These are phyloP conservation scores for Phoma sp. DNA, from an alignment of 2,329 filamentous ascomycete species.

Conservation along the genomic window DNA sequence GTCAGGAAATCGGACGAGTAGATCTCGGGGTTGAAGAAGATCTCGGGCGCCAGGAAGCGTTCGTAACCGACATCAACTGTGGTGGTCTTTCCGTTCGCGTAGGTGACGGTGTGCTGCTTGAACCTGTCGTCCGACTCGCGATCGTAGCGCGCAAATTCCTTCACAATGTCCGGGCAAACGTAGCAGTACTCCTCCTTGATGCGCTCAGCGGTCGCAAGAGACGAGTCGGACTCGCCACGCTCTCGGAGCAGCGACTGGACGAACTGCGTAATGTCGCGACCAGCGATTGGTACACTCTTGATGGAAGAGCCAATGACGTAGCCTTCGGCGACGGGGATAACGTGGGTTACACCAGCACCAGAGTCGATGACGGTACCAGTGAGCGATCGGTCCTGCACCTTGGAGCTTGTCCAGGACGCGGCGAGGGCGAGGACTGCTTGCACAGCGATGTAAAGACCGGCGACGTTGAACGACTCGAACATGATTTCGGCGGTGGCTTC, in stretches of 20 bases:
- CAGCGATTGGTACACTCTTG: conserved; percentile 98
- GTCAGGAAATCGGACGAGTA: conserved; percentile 99
- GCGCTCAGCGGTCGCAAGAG: conserved; percentile 94
- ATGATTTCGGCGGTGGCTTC: conserved; percentile 99
- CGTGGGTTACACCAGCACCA: conserved; percentile 97
- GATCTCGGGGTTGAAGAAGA: conserved; percentile 99
- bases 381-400: conserved; percentile 93
- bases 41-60: conserved; percentile 96
- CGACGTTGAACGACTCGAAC: conserved; percentile 99
- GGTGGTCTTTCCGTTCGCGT: conserved; percentile 84
- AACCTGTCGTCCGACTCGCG: conserved; percentile 86
- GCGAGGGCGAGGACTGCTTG: conserved; percentile 96
- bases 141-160: conserved; percentile 95
- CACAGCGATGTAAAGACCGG: conserved; percentile 97
- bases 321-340: conserved; percentile 97
- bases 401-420: conserved; percentile 97
- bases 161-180: conserved; percentile 97
- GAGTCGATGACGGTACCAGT: conserved; percentile 99
- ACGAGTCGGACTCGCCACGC: conserved; percentile 94
- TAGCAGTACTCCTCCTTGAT: conserved; percentile 99
- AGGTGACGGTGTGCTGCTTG: conserved; percentile 84
- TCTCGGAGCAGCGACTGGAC: conserved; percentile 96
- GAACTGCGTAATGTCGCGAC: conserved; percentile 98
- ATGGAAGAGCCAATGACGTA: conserved; percentile 99
- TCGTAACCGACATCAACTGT: conserved; percentile 96